Evolutionary conservation across 345 rosid genomes (phyloP).

Genomic region (Xanthoceras sorbifolium): DNA sequence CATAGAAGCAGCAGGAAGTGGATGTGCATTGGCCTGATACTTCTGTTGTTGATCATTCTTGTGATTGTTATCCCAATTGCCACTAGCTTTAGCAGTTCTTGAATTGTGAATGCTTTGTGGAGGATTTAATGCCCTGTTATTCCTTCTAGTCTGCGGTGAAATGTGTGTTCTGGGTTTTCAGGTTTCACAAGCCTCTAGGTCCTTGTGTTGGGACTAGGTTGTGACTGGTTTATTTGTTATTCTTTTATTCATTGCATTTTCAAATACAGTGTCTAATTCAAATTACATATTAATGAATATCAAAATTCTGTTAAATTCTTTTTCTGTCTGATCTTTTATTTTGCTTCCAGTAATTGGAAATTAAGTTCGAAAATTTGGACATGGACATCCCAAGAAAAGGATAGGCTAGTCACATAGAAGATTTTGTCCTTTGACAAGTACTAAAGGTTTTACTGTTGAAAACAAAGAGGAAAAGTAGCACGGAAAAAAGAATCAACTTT

Average conservation of each 20-base stretch:
- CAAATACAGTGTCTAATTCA: background rate
- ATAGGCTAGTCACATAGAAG: no score
- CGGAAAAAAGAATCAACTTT: background rate
- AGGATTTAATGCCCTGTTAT: constrained; percentile 47
- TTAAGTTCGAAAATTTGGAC: background rate
- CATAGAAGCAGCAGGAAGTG: constrained; percentile 82
- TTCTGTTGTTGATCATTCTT: constrained; percentile 68
- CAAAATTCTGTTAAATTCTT: background rate
- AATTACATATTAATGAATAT: background rate
- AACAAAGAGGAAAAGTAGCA: background rate
- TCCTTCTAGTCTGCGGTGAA: constrained; percentile 28
- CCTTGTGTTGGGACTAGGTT: constrained; percentile 30
- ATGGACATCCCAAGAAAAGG: no score
- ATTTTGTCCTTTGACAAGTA: background rate
- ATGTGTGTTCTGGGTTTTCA: background rate
- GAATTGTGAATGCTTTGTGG: constrained; percentile 25
- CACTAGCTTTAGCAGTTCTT: constrained; percentile 78
- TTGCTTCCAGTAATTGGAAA: background rate
- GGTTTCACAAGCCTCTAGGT: background rate
- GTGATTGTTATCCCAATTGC: constrained; percentile 68
- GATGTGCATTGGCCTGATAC: constrained; percentile 67
- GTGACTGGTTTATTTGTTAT: background rate
- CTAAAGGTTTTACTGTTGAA: background rate
- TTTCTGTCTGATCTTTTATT: background rate
- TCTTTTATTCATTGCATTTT: constrained; percentile 3